Evolutionary conservation across 2,329 filamentous ascomycete species (phyloP).

Genomic region (Aspergillus terreus): DNA sequence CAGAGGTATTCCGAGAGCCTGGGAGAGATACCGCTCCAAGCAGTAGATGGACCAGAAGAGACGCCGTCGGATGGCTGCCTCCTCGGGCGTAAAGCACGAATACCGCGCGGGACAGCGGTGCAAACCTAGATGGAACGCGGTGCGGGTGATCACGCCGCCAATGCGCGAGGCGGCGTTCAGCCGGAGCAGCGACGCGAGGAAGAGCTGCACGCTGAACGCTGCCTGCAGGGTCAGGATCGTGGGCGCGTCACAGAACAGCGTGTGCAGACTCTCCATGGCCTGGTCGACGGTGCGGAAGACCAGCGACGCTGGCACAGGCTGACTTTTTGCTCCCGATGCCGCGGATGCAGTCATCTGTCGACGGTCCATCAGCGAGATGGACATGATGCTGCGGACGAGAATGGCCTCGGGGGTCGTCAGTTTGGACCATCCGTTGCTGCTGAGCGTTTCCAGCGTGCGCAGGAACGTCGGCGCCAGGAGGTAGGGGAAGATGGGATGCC

Average conservation of each 20-base stretch:
- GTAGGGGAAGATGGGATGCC: constrained; percentile 57
- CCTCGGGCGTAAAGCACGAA: constrained; percentile 46
- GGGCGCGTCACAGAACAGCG: constrained; percentile 46
- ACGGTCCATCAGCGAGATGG: constrained; percentile 53
- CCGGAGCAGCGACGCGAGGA: constrained; percentile 54
- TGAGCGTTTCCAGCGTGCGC: constrained; percentile 43
- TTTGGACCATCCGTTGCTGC: constrained; percentile 26
- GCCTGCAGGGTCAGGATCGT: constrained; percentile 50
- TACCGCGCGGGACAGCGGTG: constrained; percentile 56
- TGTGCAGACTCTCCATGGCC: constrained; percentile 48
- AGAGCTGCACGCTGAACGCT: constrained; percentile 52
- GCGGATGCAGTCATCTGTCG: constrained; percentile 36
- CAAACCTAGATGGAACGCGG: constrained; percentile 56
- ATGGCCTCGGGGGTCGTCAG: constrained; percentile 37
- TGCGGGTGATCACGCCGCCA: constrained; percentile 53
- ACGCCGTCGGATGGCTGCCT: constrained; percentile 48
- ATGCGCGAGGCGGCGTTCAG: constrained; percentile 56
- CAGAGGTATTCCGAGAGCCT: constrained; percentile 54
- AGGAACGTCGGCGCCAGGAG: constrained; percentile 53
- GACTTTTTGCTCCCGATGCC: constrained; percentile 9
- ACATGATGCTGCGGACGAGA: constrained; percentile 49
- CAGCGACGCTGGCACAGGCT: constrained; percentile 38
- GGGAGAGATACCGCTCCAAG: constrained; percentile 54
- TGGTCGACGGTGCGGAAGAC: constrained; percentile 50
- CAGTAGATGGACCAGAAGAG: constrained; percentile 58